These are phyloP conservation scores for Xylaria venustula DNA, from an alignment of 495 filamentous ascomycete species.

Conservation along the genomic window DNA sequence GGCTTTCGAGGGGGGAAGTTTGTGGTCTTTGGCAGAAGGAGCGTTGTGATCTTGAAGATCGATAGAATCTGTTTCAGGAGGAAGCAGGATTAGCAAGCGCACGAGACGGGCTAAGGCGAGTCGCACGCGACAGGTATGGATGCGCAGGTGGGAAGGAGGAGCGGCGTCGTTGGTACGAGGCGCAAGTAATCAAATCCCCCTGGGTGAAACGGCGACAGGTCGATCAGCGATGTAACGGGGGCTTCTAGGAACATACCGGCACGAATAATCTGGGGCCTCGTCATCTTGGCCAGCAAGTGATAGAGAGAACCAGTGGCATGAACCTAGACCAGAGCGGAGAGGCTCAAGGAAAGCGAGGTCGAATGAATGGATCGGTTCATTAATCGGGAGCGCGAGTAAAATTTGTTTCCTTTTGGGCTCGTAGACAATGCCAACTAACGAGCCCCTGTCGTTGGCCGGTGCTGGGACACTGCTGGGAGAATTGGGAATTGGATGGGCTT, in stretches of 20 bases:
- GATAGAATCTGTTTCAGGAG: slow-evolving; percentile 70
- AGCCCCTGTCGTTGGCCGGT: slow-evolving; percentile 12
- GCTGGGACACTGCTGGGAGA: not conserved
- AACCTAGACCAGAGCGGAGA: slow-evolving; percentile 19
- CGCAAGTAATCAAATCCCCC: slow-evolving; percentile 16
- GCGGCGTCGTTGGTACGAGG: slow-evolving; percentile 10
- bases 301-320: slow-evolving; percentile 20
- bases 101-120: slow-evolving; percentile 24
- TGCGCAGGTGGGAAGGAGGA: not conserved
- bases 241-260: slow-evolving; percentile 56
- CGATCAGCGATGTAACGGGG: slow-evolving; percentile 16
- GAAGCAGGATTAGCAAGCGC: slow-evolving; percentile 20
- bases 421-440: not conserved
- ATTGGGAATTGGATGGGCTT: not conserved
- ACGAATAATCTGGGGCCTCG: slow-evolving; percentile 74
- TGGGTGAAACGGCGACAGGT: slow-evolving; percentile 17
- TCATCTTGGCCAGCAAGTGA: slow-evolving; percentile 51
- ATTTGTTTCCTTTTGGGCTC: not conserved
- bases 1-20: slow-evolving; percentile 28
- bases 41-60: slow-evolving; percentile 84
- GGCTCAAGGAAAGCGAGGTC: slow-evolving; percentile 10
- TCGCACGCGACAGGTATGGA: slow-evolving; percentile 18
- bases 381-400: not conserved
- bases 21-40: slow-evolving; percentile 80
- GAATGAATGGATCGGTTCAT: slow-evolving; percentile 12